phyloP scores from a whole-genome alignment of 352 stramenopile genomes.

The Globisporangium barbulae region DNA sequence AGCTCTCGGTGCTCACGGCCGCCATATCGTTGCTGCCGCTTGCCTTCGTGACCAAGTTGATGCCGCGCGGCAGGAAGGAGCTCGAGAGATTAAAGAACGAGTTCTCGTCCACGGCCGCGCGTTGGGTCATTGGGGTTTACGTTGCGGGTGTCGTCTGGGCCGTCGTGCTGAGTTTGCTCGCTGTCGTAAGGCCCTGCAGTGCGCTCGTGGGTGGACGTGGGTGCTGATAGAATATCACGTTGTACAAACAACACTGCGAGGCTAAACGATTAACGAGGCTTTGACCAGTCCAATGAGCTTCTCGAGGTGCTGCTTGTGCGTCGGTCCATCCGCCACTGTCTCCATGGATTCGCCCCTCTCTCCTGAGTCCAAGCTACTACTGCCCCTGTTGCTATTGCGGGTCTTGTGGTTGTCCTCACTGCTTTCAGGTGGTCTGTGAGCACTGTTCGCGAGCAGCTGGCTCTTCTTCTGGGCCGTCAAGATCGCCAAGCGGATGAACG shows the following conservation, averaged over 20 bases:
- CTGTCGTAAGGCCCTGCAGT: slow-evolving; percentile 59
- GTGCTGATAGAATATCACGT: slow-evolving; percentile 26
- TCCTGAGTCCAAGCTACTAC: not conserved
- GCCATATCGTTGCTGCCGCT: slow-evolving; percentile 54
- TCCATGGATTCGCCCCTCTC: not conserved
- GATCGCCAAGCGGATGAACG: slow-evolving; percentile 22
- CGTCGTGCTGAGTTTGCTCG: slow-evolving; percentile 53
- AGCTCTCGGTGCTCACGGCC: slow-evolving; percentile 67
- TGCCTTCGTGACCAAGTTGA: slow-evolving; percentile 38
- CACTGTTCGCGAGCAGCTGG: not conserved
- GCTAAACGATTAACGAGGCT: slow-evolving; percentile 20
- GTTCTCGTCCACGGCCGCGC: slow-evolving; percentile 33
- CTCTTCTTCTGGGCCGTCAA: slow-evolving; percentile 14
- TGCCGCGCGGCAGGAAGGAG: slow-evolving; percentile 47
- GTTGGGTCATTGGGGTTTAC: slow-evolving; percentile 40
- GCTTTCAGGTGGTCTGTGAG: not conserved
- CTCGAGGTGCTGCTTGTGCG: slow-evolving; percentile 50
- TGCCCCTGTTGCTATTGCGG: slow-evolving; percentile 12
- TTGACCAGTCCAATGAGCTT: slow-evolving; percentile 55
- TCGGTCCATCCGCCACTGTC: not conserved
- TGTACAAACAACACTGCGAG: not conserved
- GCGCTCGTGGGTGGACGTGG: slow-evolving; percentile 60
- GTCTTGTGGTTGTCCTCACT: slow-evolving; percentile 3
- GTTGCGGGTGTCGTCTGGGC: slow-evolving; percentile 65
- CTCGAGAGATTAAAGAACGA: slow-evolving; percentile 55